Evolutionary conservation across 441 rosid species (phyloP).

Genomic region (Manihot esculenta): DNA sequence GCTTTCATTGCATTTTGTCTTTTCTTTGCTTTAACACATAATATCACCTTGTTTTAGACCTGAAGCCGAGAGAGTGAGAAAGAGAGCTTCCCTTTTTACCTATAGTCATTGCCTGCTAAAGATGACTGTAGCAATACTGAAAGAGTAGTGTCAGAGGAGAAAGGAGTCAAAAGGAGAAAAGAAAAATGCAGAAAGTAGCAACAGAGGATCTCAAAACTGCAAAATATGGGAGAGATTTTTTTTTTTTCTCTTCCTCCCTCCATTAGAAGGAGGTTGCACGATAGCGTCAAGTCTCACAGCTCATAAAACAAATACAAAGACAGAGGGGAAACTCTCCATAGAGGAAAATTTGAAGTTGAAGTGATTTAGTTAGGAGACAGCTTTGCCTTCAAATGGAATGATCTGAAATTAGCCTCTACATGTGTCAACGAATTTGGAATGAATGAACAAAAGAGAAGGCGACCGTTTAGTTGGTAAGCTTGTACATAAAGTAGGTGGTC

Average conservation of each 20-base stretch:
- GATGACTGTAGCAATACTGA: not conserved
- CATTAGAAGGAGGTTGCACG: conserved; percentile 9
- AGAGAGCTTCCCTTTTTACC: not conserved
- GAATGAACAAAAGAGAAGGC: not conserved
- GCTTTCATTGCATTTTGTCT: conserved; percentile 10
- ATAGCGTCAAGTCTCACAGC: conserved; percentile 18
- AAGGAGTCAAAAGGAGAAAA: not conserved
- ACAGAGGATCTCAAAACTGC: not conserved
- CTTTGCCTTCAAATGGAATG: not conserved
- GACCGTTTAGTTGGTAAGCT: not conserved
- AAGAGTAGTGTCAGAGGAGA: conserved; percentile 1
- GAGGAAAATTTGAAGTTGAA: not conserved
- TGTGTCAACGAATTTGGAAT: not conserved
- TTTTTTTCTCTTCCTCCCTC: not conserved
- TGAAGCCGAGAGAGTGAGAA: not conserved
- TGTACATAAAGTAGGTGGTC: not conserved
- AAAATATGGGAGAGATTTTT: not conserved
- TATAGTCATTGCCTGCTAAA: not conserved
- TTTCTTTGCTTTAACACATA: conserved; percentile 3
- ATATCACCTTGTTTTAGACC: not conserved
- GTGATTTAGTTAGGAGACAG: not conserved
- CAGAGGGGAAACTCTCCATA: not conserved
- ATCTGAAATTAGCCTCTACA: not conserved
- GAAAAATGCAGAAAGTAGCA: not conserved
- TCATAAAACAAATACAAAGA: conserved; percentile 5